Base-by-base conservation (phyloP, 2,329 filamentous ascomycete species). In the Fusarium falciforme region DNA sequence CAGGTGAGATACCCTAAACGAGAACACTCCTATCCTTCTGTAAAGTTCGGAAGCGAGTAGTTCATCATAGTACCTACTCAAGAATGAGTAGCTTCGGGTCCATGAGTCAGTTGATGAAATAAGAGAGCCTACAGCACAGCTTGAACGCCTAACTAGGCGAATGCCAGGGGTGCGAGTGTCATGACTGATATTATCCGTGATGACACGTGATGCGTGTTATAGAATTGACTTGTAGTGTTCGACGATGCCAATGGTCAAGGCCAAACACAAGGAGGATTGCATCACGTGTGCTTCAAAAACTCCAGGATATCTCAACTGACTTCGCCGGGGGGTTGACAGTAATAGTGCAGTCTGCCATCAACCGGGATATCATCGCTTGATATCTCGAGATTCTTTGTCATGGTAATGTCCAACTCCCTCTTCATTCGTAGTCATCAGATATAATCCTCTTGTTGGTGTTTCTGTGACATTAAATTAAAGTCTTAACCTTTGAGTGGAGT, bases 401-500 rank as follows among this genome's bases (percentile, higher is more conserved):
- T 20, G 27, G 17, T 11, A 12, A n/a, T 25, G 6, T 5, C 16
- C 1, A 20, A 5, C 14, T 54, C 10, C 10, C 6, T 20, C 1
- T 3, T n/a, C 5, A 20, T 54, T 54, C 17, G 25, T 16, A n/a
- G 11, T 20, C 55, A 68, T 31, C 22, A 40, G 20, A 58, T 12
- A 44, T n/a, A 25, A 25, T 2, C 6, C 12, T 25, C 22, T 17
- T 61, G 1, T 6, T 49, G 29, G 12, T 47, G n/a, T 47, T 47
- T 14, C 10, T 47, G 6, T 49, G n/a, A 20, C 47, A 29, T 44
- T 31, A 36, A 12, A 42, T 57, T 49, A 55, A 29, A 73, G 58
- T 63, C 27, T 27, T 47, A 17, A 20, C 8, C 5, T 55, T 35
- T 25, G 12, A 16, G 70, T 67, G 70, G 67, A 58, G 40, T 42